These are phyloP conservation scores for Thalassiosira livingstoniorum DNA, from an alignment of 352 stramenopile species.

Conservation along the genomic window DNA sequence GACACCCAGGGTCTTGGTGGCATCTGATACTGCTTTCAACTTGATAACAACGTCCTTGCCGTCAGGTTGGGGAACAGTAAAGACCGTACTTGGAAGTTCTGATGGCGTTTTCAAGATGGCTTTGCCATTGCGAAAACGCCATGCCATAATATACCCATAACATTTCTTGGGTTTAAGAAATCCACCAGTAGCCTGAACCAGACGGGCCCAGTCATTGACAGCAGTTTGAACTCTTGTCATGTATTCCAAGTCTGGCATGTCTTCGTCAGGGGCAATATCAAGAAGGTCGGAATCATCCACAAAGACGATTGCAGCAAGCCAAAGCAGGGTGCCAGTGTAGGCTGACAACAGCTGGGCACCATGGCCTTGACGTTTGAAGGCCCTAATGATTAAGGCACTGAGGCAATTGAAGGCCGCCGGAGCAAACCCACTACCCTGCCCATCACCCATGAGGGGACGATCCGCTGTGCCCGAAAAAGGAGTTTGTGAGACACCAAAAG, in stretches of 20 bases:
- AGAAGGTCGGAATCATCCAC: constrained; percentile 23
- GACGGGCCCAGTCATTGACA: not conserved
- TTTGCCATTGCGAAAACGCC: not conserved
- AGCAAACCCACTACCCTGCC: constrained; percentile 18
- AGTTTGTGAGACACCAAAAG: constrained; percentile 1
- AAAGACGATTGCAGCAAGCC: constrained; percentile 15
- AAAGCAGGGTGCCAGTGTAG: not conserved
- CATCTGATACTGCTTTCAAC: not conserved
- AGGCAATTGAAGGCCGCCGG: not conserved
- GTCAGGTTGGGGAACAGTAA: not conserved
- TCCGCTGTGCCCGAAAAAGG: constrained; percentile 8
- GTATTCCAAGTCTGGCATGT: not conserved
- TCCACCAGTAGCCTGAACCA: constrained; percentile 5
- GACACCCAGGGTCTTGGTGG: constrained; percentile 11
- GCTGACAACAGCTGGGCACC: not conserved
- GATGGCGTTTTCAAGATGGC: not conserved
- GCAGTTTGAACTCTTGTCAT: constrained; percentile 8
- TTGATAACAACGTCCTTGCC: not conserved
- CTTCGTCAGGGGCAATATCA: not conserved
- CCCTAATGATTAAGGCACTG: constrained; percentile 9
- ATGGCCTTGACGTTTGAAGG: constrained; percentile 13
- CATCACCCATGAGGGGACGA: not conserved
- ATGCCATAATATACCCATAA: constrained; percentile 21
- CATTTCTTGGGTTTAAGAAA: constrained; percentile 22
- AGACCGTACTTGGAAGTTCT: no score